phyloP scores from a whole-genome alignment of 2,329 filamentous ascomycete species.

The Exophiala phaeomuriformis region DNA sequence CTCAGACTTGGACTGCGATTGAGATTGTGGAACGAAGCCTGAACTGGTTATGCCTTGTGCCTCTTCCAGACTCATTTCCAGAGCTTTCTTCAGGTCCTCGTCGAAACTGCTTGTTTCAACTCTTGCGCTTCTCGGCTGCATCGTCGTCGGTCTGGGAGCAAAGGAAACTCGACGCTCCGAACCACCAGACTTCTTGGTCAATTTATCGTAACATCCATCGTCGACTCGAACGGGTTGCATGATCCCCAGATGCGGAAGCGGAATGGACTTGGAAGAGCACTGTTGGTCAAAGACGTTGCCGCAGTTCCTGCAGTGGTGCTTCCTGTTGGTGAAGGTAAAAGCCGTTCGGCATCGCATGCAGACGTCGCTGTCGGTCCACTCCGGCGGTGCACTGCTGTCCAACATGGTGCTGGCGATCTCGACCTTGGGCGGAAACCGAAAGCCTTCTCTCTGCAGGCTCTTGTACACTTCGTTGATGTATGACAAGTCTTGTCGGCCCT shows the following conservation, averaged over 20 bases:
- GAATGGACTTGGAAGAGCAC: conserved; percentile 81
- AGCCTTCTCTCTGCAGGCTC: conserved; percentile 74
- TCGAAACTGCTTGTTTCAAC: conserved; percentile 80
- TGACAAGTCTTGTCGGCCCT: conserved; percentile 70
- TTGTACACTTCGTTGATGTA: conserved; percentile 88
- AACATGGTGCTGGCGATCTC: conserved; percentile 95
- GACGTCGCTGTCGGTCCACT: conserved; percentile 96
- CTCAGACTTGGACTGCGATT: conserved; percentile 39
- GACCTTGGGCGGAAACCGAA: conserved; percentile 77
- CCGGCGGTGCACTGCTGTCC: conserved; percentile 89
- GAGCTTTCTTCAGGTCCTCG: conserved; percentile 83
- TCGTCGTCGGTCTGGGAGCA: conserved; percentile 58
- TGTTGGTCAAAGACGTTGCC: conserved; percentile 95
- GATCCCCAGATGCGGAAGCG: conserved; percentile 88
- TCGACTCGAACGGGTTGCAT: conserved; percentile 86
- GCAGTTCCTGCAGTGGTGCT: conserved; percentile 96
- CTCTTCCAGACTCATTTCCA: conserved; percentile 96
- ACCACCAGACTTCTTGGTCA: conserved; percentile 60
- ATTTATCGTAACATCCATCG: conserved; percentile 85
- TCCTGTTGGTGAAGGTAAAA: conserved; percentile 96
- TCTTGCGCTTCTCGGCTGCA: conserved; percentile 85
- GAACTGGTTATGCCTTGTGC: conserved; percentile 61
- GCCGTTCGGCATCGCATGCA: conserved; percentile 95
- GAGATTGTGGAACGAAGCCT: conserved; percentile 64
- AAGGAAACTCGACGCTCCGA: conserved; percentile 32